These are phyloP conservation scores for Arachis stenosperma DNA, from an alignment of 306 rosid genomes.

Conservation along the genomic window DNA sequence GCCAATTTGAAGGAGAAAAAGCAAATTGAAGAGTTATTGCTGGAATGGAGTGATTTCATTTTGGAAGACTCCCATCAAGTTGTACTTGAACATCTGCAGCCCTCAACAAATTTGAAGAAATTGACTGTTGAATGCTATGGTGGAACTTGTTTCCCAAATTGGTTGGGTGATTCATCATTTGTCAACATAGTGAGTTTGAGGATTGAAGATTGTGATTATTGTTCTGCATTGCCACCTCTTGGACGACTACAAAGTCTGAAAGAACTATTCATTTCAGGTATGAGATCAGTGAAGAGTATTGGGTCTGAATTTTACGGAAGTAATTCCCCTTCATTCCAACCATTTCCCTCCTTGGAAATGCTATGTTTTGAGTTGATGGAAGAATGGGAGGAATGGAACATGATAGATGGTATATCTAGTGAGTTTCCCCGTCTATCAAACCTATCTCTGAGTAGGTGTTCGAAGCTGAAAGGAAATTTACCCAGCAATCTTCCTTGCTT, in stretches of 20 bases:
- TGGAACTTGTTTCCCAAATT: slow-evolving; percentile 11
- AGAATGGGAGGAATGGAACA: too few relatives aligned
- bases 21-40: background rate
- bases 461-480: too few relatives aligned
- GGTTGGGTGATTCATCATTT: slow-evolving; percentile 16
- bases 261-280: background rate
- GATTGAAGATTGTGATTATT: background rate
- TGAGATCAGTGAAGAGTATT: background rate
- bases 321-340: background rate
- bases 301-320: slow-evolving; percentile 7
- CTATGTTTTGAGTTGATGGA: too few relatives aligned
- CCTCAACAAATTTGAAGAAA: slow-evolving; percentile 10
- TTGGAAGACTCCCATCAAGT: background rate
- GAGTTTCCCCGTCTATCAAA: too few relatives aligned
- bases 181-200: background rate
- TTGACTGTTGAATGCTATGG: background rate
- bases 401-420: too few relatives aligned
- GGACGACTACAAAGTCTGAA: background rate
- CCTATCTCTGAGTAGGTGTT: too few relatives aligned
- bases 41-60: background rate
- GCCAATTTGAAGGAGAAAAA: slow-evolving; percentile 7
- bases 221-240: slow-evolving; percentile 7
- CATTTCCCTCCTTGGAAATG: background rate
- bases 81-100: slow-evolving; percentile 14
- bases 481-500: too few relatives aligned